Evolutionary conservation across 2,329 filamentous ascomycete species (phyloP).

Genomic region (Ilyonectria mors-panacis): DNA sequence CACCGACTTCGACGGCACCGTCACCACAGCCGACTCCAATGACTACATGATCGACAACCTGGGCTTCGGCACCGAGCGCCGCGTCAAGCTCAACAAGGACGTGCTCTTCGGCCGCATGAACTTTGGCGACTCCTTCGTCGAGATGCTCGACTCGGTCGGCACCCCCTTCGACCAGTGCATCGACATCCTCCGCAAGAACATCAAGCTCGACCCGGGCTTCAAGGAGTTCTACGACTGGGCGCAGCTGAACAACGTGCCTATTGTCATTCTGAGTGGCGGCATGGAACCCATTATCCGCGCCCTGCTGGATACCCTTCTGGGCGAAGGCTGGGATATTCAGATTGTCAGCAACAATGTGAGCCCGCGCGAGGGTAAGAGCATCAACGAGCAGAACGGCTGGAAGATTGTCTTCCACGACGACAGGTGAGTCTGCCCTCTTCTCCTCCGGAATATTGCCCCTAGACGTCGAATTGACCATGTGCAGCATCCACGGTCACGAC

Average conservation of each 20-base stretch:
- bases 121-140: slow-evolving; percentile 89
- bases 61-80: slow-evolving; percentile 82
- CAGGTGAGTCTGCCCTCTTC: slow-evolving; percentile 64
- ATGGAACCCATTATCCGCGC: slow-evolving; percentile 94
- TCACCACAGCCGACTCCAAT: slow-evolving; percentile 80
- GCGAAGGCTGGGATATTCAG: slow-evolving; percentile 84
- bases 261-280: slow-evolving; percentile 91
- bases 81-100: slow-evolving; percentile 80
- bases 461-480: slow-evolving; percentile 21
- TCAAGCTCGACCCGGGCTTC: slow-evolving; percentile 91
- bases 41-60: slow-evolving; percentile 90
- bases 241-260: slow-evolving; percentile 85
- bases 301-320: slow-evolving; percentile 84
- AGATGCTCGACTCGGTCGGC: slow-evolving; percentile 91
- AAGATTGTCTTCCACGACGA: slow-evolving; percentile 91
- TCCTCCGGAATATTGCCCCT: not conserved
- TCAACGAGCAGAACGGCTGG: slow-evolving; percentile 89
- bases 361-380: slow-evolving; percentile 74
- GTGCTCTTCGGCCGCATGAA: slow-evolving; percentile 79
- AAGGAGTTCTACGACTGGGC: slow-evolving; percentile 90
- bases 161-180: slow-evolving; percentile 88
- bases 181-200: slow-evolving; percentile 82
- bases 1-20: slow-evolving; percentile 98
- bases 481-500: slow-evolving; percentile 91
- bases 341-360: slow-evolving; percentile 91